Base-by-base conservation (phyloP, 352 stramenopile species). In the Phytophthora ramorum region DNA sequence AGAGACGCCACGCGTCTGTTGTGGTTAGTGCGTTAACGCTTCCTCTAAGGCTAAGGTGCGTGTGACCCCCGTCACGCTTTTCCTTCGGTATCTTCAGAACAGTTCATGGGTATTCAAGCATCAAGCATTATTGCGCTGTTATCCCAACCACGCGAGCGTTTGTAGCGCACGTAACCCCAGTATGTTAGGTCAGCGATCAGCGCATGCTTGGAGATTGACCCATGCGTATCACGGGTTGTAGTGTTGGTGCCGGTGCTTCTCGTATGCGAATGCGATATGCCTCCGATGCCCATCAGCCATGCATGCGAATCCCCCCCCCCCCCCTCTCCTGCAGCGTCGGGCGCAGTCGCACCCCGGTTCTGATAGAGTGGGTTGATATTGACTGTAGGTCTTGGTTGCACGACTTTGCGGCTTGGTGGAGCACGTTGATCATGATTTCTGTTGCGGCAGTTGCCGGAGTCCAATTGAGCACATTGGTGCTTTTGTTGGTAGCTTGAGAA, bases 231-330 rank as follows among this genome's bases (percentile, higher is more conserved):
- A 45, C 30, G 13, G 56, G 56, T 32, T 63, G 56, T 20, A 63
- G 20, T n/a, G 8, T 14, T 12, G 20, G 2, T 48, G 56, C 16
- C 5, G 30, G 17, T 22, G 34, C 56, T 55, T 56, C 32, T 10
- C 35, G 46, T 28, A 64, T 7, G 26, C 58, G 58, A 0, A 20
- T 12, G 12, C 41, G 47, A 14, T 65, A 65, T 12, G 47, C 47
- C 14, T 65, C 38, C 7, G 46, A 65, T 1, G 58, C 34, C 57
- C 46, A 64, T n/a, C 58, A 24, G 6, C 58, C 58, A 28, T 65
- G 37, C 47, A 58, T 58, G 6, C 58, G 40, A 9, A 58, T 65
- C 8, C 46, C 53, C 38, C 58, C 58, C 1, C 22, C 34, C 13
- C 43, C 24, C 1, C 57, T n/a, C 45, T 6, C 60, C 43, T 10